Percentiles rank a stretch among this genome's conserved stretches.
These are phyloP conservation scores for Piedraia hortae DNA, from an alignment of 2,329 filamentous ascomycete species.

Conservation along the genomic window DNA sequence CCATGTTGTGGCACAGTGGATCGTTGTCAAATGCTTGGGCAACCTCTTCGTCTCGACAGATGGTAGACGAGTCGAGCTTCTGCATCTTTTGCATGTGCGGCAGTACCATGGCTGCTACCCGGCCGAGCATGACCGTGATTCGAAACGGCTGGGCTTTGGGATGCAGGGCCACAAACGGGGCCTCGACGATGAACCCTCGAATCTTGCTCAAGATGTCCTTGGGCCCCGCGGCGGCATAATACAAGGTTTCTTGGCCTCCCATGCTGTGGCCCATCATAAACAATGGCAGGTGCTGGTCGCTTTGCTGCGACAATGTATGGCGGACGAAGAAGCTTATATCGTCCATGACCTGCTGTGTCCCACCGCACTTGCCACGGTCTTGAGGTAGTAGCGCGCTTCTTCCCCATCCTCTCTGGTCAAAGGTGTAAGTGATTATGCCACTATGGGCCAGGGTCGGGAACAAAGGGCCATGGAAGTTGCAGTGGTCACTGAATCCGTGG, in stretches of 20 bases:
- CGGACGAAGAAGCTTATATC: conserved; percentile 56
- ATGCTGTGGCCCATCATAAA: conserved; percentile 82
- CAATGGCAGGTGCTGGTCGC: conserved; percentile 23
- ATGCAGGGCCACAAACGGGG: conserved; percentile 53
- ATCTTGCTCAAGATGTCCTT: conserved; percentile 29
- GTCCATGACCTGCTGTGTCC: conserved; percentile 41
- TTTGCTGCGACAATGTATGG: conserved; percentile 1
- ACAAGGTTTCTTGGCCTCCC: conserved; percentile 56
- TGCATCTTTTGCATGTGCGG: conserved; percentile 40
- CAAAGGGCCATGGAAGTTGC: conserved; percentile 45
- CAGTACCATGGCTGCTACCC: conserved; percentile 37
- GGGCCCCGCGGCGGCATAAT: conserved; percentile 23
- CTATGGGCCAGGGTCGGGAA: conserved; percentile 40
- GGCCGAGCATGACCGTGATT: conserved; percentile 36
- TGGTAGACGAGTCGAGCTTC: conserved; percentile 31
- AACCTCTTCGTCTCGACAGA: conserved; percentile 40
- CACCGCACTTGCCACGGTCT: conserved; percentile 45
- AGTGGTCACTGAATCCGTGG: conserved; percentile 75
- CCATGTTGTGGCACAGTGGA: conserved; percentile 49
- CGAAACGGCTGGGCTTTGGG: conserved; percentile 33
- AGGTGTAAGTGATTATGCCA: conserved; percentile 48
- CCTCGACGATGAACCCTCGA: conserved; percentile 46
- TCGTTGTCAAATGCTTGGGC: conserved; percentile 35
- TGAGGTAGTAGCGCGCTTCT: conserved; percentile 33
- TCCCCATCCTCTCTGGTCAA: conserved; percentile 81